Percentiles rank a stretch among this genome's conserved stretches.
phyloP scores from a whole-genome alignment of 345 rosid species.

The Garcia nutans region DNA sequence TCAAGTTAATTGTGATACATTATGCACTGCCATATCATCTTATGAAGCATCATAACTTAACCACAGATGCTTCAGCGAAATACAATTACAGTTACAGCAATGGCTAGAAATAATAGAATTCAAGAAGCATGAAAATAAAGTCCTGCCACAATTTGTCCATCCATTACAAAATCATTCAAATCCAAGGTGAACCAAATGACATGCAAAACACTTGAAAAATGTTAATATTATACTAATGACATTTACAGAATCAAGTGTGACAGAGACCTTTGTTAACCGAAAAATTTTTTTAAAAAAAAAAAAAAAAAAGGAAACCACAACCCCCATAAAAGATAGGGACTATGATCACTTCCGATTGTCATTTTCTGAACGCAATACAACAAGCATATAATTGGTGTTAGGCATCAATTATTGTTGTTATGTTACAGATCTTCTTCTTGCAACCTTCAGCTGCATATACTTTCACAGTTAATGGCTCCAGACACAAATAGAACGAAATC shows the following conservation, averaged over 20 bases:
- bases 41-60: no score
- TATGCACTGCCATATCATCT: no score
- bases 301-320: constrained; percentile 2
- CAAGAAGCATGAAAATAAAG: neutral
- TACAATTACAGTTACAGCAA: no score
- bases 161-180: neutral
- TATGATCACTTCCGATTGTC: constrained; percentile 7
- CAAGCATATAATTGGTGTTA: neutral
- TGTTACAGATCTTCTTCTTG: constrained; percentile 24
- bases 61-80: no score
- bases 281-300: no score
- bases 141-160: neutral
- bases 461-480: constrained; percentile 1
- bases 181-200: neutral
- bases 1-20: no score
- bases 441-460: neutral
- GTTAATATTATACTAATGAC: constrained; percentile 5
- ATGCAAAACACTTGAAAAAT: neutral
- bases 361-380: neutral
- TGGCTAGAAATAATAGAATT: neutral
- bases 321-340: constrained; percentile 41
- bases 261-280: constrained; percentile 7
- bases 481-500: neutral
- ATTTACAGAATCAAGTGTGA: constrained; percentile 30
- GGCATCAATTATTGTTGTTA: constrained; percentile 5